Base-by-base conservation (phyloP, 2,329 filamentous ascomycete genomes). In the Raffaelea ambrosiae region DNA sequence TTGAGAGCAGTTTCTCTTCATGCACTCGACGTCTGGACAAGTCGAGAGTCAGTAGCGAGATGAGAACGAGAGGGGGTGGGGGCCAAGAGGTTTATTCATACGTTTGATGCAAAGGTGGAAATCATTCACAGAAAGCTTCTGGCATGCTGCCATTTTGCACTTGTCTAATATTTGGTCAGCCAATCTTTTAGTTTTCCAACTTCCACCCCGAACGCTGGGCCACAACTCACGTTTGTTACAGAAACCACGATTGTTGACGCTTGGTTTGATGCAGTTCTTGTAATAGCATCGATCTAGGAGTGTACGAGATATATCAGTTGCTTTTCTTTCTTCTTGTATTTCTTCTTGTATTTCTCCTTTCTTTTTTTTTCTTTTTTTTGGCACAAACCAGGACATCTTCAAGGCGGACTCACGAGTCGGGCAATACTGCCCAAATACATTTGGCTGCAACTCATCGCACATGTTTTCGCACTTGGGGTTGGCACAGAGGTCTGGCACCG, bases 101-200 rank as follows among this genome's bases (percentile, higher is more conserved):
- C 52, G 53, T 5, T 43, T 50, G 33, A 48, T 50, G 49, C 53
- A 54, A 5, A 54, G 43, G 18, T 43, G 46, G 14, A 18, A 43
- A 19, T 41, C 45, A 16, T 41, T 3, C 1, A 29, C 29, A 13
- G 51, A 18, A 3, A 53, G 40, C n/a, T 47, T 48, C 0, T 18
- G 5, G 38, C 53, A 54, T 4, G 14, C 10, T 8, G 2, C 1
- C 11, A 38, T 21, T 19, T 42, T 19, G 46, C 51, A 53, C 10
- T 39, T 44, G 36, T 53, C 51, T 53, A 33, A 14, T 2, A 16
- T 1, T n/a, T 5, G 16, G 29, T 48, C 18, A 48, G 46, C n/a
- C 14, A 22, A 3, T 31, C 16, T n/a, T n/a, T n/a, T n/a, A 11
- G 7, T 41, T 16, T 41, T 41, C 13, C 13, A 18, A 41, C 14